These are phyloP conservation scores for Rutstroemia sydowiana DNA, from an alignment of 2,329 filamentous ascomycete genomes.

Conservation along the genomic window DNA sequence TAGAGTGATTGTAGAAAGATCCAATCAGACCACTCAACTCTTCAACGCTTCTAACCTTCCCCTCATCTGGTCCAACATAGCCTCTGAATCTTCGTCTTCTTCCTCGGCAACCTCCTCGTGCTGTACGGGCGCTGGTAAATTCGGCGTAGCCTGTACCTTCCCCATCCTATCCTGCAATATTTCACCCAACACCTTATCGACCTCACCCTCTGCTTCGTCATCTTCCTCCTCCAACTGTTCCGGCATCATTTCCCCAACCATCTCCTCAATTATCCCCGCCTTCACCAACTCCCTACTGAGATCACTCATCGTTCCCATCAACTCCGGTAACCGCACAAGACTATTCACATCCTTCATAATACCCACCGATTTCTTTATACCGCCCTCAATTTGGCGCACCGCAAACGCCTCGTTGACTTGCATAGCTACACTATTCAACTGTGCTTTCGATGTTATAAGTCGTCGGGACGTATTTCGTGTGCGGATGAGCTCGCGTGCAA, in stretches of 20 bases:
- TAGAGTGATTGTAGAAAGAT: too few relatives aligned
- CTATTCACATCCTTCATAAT: slow-evolving; percentile 97
- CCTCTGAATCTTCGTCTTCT: slow-evolving; percentile 80
- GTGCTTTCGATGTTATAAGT: slow-evolving; percentile 80
- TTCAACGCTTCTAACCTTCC: slow-evolving; percentile 83
- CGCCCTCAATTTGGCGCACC: slow-evolving; percentile 90
- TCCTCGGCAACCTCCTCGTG: slow-evolving; percentile 52
- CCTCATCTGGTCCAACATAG: slow-evolving; percentile 89
- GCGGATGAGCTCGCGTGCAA: slow-evolving; percentile 80
- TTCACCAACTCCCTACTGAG: slow-evolving; percentile 82
- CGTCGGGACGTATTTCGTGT: slow-evolving; percentile 68
- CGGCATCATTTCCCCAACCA: slow-evolving; percentile 83
- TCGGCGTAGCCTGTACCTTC: slow-evolving; percentile 54
- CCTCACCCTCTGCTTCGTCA: slow-evolving; percentile 71
- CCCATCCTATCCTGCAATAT: slow-evolving; percentile 77
- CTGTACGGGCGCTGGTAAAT: slow-evolving; percentile 43
- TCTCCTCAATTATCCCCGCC: slow-evolving; percentile 96
- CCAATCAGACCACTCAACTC: slow-evolving; percentile 46
- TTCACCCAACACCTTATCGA: slow-evolving; percentile 88
- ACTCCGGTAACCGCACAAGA: slow-evolving; percentile 74
- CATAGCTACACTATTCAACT: slow-evolving; percentile 90
- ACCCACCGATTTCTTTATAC: slow-evolving; percentile 74
- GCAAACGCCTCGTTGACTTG: slow-evolving; percentile 96
- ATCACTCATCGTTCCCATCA: slow-evolving; percentile 84
- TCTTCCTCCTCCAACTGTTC: slow-evolving; percentile 66